Evolutionary conservation across 495 filamentous ascomycete species (phyloP).

Genomic region (Opeltia flavorubescens): DNA sequence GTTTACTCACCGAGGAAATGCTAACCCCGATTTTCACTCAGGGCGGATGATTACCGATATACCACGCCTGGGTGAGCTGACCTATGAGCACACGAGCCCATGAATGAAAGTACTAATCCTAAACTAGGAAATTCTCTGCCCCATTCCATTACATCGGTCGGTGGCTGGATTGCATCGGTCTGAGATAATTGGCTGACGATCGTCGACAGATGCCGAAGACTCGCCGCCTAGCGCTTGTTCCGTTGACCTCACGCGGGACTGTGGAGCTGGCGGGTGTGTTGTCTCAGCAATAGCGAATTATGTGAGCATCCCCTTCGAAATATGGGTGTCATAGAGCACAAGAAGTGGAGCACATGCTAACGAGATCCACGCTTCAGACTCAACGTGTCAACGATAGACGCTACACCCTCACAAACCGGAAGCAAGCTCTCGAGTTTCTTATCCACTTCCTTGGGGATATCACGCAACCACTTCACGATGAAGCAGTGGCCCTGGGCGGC

Average conservation of each 20-base stretch:
- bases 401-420: slow-evolving; percentile 14
- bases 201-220: slow-evolving; percentile 53
- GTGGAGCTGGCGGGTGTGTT: slow-evolving; percentile 40
- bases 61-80: slow-evolving; percentile 38
- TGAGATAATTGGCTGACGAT: slow-evolving; percentile 14
- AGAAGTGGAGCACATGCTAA: background rate
- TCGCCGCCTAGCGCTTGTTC: slow-evolving; percentile 41
- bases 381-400: slow-evolving; percentile 16
- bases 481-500: slow-evolving; percentile 40
- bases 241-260: slow-evolving; percentile 43
- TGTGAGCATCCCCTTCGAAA: slow-evolving; percentile 17
- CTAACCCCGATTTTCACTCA: background rate
- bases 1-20: background rate
- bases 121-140: slow-evolving; percentile 36
- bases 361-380: slow-evolving; percentile 16
- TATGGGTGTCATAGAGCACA: background rate
- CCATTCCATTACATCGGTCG: slow-evolving; percentile 27
- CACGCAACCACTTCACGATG: slow-evolving; percentile 49
- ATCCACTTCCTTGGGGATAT: slow-evolving; percentile 52
- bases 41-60: slow-evolving; percentile 40
- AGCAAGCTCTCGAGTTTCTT: slow-evolving; percentile 34
- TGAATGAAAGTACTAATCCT: too few species aligned
- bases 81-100: too few species aligned
- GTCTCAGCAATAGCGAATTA: slow-evolving; percentile 52
- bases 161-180: background rate